Percentiles rank a stretch among this genome's conserved stretches.
These are phyloP conservation scores for Talaromyces adpressus DNA, from an alignment of 495 filamentous ascomycete genomes.

Conservation along the genomic window DNA sequence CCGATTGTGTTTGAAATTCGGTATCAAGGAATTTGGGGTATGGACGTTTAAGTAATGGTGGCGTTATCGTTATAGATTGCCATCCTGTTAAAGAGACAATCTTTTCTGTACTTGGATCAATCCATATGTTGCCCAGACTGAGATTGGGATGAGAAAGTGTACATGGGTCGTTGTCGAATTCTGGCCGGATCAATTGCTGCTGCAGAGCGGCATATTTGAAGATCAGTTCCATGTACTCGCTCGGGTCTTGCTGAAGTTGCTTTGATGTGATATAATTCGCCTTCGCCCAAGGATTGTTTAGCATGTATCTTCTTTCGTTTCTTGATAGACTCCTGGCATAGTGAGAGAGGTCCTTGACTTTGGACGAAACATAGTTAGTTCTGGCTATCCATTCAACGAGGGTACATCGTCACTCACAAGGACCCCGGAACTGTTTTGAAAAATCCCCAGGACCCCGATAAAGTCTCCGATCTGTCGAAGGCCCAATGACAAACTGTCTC, in stretches of 20 bases:
- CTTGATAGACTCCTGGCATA: slow-evolving; percentile 21
- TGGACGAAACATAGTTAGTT: slow-evolving; percentile 11
- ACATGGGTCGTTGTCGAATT: slow-evolving; percentile 12
- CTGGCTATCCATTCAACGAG: slow-evolving; percentile 5
- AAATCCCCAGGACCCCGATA: slow-evolving; percentile 15
- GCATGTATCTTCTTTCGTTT: slow-evolving; percentile 26
- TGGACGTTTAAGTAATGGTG: neutral
- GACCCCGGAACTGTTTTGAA: slow-evolving; percentile 27
- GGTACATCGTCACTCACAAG: slow-evolving; percentile 16
- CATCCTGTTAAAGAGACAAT: slow-evolving; percentile 26
- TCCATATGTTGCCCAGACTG: slow-evolving; percentile 27
- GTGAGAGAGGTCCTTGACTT: slow-evolving; percentile 14
- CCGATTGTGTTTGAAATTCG: neutral
- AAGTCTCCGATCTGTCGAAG: slow-evolving; percentile 13
- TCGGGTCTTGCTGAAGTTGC: slow-evolving; percentile 11
- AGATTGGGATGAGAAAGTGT: slow-evolving; percentile 24
- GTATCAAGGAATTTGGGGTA: neutral
- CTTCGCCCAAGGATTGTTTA: slow-evolving; percentile 15
- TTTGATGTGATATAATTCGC: slow-evolving; percentile 22
- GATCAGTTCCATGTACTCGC: slow-evolving; percentile 11
- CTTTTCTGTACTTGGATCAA: slow-evolving; percentile 20
- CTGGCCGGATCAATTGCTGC: slow-evolving; percentile 11
- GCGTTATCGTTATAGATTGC: slow-evolving; percentile 11
- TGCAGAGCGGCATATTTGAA: slow-evolving; percentile 12
- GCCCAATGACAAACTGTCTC: neutral